These are phyloP conservation scores for Juncus inflexus DNA, from an alignment of 176 grass and related monocot genomes.

Conservation along the genomic window DNA sequence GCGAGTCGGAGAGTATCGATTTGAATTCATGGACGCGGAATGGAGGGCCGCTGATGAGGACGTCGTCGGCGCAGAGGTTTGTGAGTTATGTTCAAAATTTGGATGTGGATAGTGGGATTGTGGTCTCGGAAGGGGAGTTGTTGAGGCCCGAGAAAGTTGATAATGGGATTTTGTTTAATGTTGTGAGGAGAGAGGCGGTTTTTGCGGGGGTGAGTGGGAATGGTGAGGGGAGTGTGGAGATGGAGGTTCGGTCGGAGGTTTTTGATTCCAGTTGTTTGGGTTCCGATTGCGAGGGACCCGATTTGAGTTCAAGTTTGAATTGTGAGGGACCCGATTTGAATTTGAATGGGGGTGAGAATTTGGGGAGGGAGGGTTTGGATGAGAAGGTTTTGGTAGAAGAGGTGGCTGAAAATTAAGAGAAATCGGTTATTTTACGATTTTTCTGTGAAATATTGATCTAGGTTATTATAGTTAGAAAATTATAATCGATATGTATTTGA, in stretches of 20 bases:
- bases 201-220: slow-evolving; percentile 29
- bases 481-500: no score
- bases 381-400: not conserved
- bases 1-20: slow-evolving; percentile 82
- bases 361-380: slow-evolving; percentile 2
- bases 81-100: slow-evolving; percentile 92
- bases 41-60: slow-evolving; percentile 94
- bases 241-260: slow-evolving; percentile 56
- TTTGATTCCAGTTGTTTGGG: slow-evolving; percentile 38
- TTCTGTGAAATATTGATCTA: slow-evolving; percentile 4
- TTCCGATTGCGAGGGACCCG: slow-evolving; percentile 44
- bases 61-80: slow-evolving; percentile 71
- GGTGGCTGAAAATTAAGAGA: slow-evolving; percentile 4
- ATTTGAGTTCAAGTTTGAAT: slow-evolving; percentile 32
- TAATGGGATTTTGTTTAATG: slow-evolving; percentile 95
- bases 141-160: slow-evolving; percentile 73
- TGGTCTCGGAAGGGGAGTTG: slow-evolving; percentile 90
- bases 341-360: slow-evolving; percentile 19
- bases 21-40: slow-evolving; percentile 84
- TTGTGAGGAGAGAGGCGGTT: slow-evolving; percentile 67
- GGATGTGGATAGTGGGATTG: slow-evolving; percentile 60
- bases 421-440: slow-evolving; percentile 13
- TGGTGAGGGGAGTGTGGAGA: slow-evolving; percentile 43
- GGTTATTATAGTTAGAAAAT: not conserved
- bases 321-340: slow-evolving; percentile 25